Conservation (phyloP, 148 eudicot species). For the Vaccinium macrocarpon region DNA sequence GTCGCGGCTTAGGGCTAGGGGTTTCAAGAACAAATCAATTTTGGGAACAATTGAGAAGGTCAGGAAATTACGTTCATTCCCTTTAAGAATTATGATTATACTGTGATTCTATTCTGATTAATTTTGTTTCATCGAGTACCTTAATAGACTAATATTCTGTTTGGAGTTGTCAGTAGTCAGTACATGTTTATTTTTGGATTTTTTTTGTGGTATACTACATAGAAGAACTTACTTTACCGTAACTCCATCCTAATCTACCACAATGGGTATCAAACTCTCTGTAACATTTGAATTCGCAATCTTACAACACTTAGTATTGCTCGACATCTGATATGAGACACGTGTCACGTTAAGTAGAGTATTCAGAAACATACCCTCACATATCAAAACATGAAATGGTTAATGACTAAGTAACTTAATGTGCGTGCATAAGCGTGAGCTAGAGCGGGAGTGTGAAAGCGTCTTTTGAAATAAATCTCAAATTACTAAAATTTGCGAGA, state of each 20-base stretch:
- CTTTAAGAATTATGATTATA: background rate
- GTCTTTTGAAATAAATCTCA: background rate
- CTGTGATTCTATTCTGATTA: background rate
- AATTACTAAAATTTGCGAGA: background rate
- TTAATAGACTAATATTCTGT: background rate
- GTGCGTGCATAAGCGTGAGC: background rate
- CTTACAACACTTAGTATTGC: too few species aligned
- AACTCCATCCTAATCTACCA: too few species aligned
- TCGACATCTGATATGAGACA: too few species aligned
- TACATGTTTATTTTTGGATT: too few species aligned
- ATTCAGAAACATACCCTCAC: too few species aligned
- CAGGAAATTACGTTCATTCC: background rate
- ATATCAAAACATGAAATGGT: too few species aligned
- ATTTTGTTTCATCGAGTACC: background rate
- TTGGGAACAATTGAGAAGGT: constrained; percentile 69
- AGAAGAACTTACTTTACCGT: too few species aligned
- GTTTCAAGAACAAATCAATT: constrained; percentile 44
- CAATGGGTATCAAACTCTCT: too few species aligned
- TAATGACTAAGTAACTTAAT: background rate
- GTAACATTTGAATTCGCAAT: too few species aligned
- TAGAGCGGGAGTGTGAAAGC: background rate
- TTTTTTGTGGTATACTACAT: too few species aligned
- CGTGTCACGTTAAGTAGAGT: too few species aligned
- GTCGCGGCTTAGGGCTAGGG: constrained; percentile 34
- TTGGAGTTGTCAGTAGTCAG: too few species aligned